Evolutionary conservation across 495 filamentous ascomycete species (phyloP).

Genomic region (Symbiotaphrina buchneri): DNA sequence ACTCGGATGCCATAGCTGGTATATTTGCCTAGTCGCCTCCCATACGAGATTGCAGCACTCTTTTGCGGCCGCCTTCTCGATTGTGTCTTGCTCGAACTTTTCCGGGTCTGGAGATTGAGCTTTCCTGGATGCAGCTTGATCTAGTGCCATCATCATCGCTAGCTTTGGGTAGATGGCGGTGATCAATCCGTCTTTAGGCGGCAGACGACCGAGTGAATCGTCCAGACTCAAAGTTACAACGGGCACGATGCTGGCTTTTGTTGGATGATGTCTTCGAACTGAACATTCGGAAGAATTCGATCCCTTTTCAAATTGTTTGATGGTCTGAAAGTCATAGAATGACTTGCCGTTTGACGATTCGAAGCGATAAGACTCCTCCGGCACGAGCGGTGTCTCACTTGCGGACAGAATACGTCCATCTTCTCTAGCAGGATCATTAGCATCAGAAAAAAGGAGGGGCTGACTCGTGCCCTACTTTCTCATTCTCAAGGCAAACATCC

Average conservation of each 20-base stretch:
- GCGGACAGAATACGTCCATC: too few species aligned
- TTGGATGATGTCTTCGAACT: slow-evolving; percentile 9
- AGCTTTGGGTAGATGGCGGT: slow-evolving; percentile 47
- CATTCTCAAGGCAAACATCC: slow-evolving; percentile 21
- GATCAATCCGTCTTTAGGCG: slow-evolving; percentile 45
- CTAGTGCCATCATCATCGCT: slow-evolving; percentile 46
- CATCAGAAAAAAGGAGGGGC: not conserved
- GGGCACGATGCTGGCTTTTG: slow-evolving; percentile 16
- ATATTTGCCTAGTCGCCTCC: slow-evolving; percentile 34
- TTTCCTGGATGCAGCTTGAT: slow-evolving; percentile 27
- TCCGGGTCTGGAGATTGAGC: slow-evolving; percentile 13
- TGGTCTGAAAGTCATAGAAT: slow-evolving; percentile 23
- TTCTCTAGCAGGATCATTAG: too few species aligned
- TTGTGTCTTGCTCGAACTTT: slow-evolving; percentile 26
- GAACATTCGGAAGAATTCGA: slow-evolving; percentile 1
- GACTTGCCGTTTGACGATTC: slow-evolving; percentile 14
- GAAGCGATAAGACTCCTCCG: slow-evolving; percentile 4
- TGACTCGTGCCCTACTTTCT: slow-evolving; percentile 13
- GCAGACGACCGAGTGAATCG: slow-evolving; percentile 27
- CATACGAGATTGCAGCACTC: slow-evolving; percentile 53
- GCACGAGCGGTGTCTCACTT: too few species aligned
- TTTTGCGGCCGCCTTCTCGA: slow-evolving; percentile 39
- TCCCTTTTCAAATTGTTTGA: slow-evolving; percentile 3
- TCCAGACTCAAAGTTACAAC: slow-evolving; percentile 39
- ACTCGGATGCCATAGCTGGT: slow-evolving; percentile 52